Evolutionary conservation across 2,329 filamentous ascomycete species (phyloP), one percentile per base, ranked within the genome.

Genomic region (Waltergamsia citrina): DNA sequence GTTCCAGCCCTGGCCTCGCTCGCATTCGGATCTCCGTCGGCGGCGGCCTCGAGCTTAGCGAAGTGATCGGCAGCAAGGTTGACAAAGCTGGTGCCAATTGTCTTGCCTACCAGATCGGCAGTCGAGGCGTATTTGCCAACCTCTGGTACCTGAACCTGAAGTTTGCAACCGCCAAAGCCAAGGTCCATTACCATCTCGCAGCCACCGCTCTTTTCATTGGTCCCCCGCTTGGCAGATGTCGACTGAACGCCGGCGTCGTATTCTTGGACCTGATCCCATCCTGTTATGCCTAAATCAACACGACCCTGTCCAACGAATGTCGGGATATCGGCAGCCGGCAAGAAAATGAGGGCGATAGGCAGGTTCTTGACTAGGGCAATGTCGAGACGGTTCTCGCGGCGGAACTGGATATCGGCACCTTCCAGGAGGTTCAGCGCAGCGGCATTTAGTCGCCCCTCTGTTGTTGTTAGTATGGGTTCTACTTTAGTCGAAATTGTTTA

Each of bases 341-440:
- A 82, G 69, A 98, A 98, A 53, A 98, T 80, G 40, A 98, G 83
- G 12, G 92, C 92, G 49, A 98, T 86, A 23, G 85, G 85, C 19
- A 92, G 78, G 63, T 98, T 98, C 69, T 95, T 94, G 54, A 96
- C 92, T 18, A 98, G 80, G 12, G 92, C 92, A 53, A 98, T 95
- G 59, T 98, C 92, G 50, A 96, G 84, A 38, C 92, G 82, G 57
- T 83, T 87, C 67, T 95, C 87, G 53, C 92, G 81, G 57, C 85
- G 81, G 67, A 98, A 98, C 59, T 98, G 87, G 49, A 98, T 90
- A 59, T 98, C 92, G 50, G 84, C 86, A 44, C 92, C 92, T 52
- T 88, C 74, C 35, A 98, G 82, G 33, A 98, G 79, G 57, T 96
- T 87, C 33, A 98, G 76, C 35, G 85, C 78, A 38, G 85, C 78